Evolutionary conservation across 306 rosid genomes (phyloP), one percentile per base, ranked within the genome.

Genomic region (Styphnolobium japonicum): DNA sequence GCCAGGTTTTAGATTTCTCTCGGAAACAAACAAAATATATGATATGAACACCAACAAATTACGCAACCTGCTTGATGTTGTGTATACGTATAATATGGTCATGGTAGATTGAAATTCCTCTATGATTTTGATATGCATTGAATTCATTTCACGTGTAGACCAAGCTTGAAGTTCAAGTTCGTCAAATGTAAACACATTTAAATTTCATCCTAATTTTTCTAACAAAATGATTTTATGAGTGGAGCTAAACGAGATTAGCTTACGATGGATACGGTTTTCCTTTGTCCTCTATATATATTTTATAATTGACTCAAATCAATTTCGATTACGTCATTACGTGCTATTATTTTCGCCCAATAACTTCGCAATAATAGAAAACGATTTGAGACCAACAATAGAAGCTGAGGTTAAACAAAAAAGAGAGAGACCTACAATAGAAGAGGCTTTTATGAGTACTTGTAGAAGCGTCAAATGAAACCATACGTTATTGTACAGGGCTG

Each of bases 141-240:
- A 51, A 36, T 33, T 61, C 72, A 34, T n/a, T 71, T 42, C 15
- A 27, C 19, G 21, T 19, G 6, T 61, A 23, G 9, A 31, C 25
- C 19, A 46, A 46, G 45, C 55, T 31, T 15, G 11, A 72, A 63
- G 57, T 11, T 48, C 39, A 43, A 42, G 39, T 68, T 71, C 16
- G 53, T 31, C 15, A 49, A 72, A 72, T 63, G 74, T 72, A 68
- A 60, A 70, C 65, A 34, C 64, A 33, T 45, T 69, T 31, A 22
- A 39, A 63, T 76, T 76, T 39, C 29, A 22, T 49, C 31, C 33
- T 27, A n/a, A 66, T 55, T 55, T 78, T 55, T 16, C n/a, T 16
- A 53, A 39, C 40, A 33, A 23, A 61, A 46, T 57, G 43, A 42
- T 39, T 57, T 25, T 23, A 12, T 25, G 55, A 40, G 42, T 73